Evolutionary conservation across 192 early-diverging fungal genomes (phyloP), one percentile per base, ranked within the genome.

Genomic region (Entomortierella lignicola): DNA sequence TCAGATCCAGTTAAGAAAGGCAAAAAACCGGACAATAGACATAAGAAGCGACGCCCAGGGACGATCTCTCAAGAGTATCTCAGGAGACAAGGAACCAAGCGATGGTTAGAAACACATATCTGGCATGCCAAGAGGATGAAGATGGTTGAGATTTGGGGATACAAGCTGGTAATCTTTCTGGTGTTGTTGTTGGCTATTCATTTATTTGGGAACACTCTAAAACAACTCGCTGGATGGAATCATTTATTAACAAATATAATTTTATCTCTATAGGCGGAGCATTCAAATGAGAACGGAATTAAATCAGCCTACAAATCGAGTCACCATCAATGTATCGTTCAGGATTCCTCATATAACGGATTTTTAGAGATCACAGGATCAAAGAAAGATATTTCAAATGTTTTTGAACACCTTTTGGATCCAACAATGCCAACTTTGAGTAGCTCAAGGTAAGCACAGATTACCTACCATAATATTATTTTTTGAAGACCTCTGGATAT

Each of bases 61-160:
- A 81, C 85, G 1, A 50, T 86, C 18, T 41, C 72, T 8, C 71
- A 87, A 27, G 87, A 90, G 67, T 91, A 84, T 59, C 52, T 81
- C 26, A 67, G 81, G 43, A 82, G 89, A 29, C 85, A 88, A 55
- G 87, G 71, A 13, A 71, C 85, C 8, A 92, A 91, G 53, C 85
- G 88, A 37, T 99, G 97, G 98, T 74, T 99, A 27, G 97, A 98
- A 77, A 99, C 97, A 41, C 97, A 99, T 84, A 88, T 97, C 27
- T 99, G 98, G 98, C 97, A 99, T 73, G 91, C 95, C 15, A 99
- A 99, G 80, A 88, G 98, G 64, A 96, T 98, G 94, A 92, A 94
- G 55, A 99, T 99, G 96, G 77, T 61, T 39, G 86, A 94, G 59
- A 69, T 86, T 20, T 97, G 96, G 96, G 94, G 95, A 0, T 90